Base-by-base conservation (phyloP, 306 rosid species). In the Rosa multiflora region DNA sequence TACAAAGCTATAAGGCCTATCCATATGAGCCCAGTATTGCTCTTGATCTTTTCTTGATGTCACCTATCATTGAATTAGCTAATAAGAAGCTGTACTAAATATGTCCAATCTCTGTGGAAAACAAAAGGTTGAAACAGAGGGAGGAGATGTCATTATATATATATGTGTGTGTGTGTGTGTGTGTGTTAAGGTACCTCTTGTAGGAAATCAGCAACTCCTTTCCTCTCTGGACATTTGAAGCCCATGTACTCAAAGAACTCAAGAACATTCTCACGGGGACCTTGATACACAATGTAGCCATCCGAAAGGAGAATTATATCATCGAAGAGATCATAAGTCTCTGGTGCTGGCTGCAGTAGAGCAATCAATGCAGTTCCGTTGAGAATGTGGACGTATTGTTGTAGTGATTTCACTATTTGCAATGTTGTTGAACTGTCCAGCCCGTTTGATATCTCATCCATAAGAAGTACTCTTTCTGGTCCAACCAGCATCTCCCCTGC, bases 391-490 rank as follows among this genome's bases (percentile, higher is more conserved):
- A 84, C 84, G 35, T 84, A 83, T 20, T 87, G 86, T 79, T 84
- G 75, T 35, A 87, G 75, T 8, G 87, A 84, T 55, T 83, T 87
- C 52, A 87, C 86, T 10, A 87, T 87, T 83, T 87, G 90, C 71
- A 79, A 87, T 55, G 90, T 87, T 32, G 90, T 83, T 73, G 88
- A 84, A 72, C 87, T 87, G 69, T 87, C 90, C 79, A 84, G 82
- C 77, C 90, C 90, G 42, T 83, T 87, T n/a, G 90, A 87, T 82
- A 87, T 87, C 73, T 87, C 86, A 70, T 87, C 90, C 90, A 87
- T 87, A 62, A 87, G 82, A 68, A 87, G 87, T 8, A 80, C 88
- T 81, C 67, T 81, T 58, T 82, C 86, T 0, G 90, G 90, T 73
- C 90, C 87, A 12, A 87, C 87, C 73, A 87, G 73, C 90, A 84